Evolutionary conservation across 2,329 filamentous ascomycete genomes (phyloP).

Genomic region (Annulohypoxylon truncatum): DNA sequence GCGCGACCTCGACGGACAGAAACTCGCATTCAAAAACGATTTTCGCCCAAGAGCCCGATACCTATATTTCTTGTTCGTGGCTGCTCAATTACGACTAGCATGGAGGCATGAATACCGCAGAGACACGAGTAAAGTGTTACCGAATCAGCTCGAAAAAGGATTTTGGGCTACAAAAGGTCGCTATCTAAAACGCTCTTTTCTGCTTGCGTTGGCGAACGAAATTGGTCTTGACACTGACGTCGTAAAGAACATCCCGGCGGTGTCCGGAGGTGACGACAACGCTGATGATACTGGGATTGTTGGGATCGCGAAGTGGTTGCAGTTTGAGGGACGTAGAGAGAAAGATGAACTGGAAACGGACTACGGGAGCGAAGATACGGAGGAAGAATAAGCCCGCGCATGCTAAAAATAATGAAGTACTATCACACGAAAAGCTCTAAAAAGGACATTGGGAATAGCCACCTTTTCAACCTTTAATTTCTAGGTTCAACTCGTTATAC

Average conservation of each 20-base stretch:
- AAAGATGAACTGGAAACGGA: too few relatives aligned
- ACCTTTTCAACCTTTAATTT: too few relatives aligned
- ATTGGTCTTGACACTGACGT: conserved; percentile 12
- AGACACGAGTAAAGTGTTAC: not conserved
- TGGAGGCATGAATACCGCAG: conserved; percentile 9
- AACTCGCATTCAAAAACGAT: conserved; percentile 16
- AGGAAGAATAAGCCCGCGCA: too few relatives aligned
- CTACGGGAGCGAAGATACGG: too few relatives aligned
- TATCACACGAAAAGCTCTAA: too few relatives aligned
- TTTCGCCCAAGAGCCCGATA: conserved; percentile 16
- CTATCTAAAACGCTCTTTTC: conserved; percentile 19
- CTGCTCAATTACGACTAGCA: conserved; percentile 8
- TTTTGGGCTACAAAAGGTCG: conserved; percentile 16
- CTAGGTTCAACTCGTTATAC: too few relatives aligned
- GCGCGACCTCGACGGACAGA: not conserved
- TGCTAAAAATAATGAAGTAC: too few relatives aligned
- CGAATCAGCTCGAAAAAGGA: not conserved
- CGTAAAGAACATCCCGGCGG: conserved; percentile 3
- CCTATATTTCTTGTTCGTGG: conserved; percentile 13
- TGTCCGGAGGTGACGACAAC: conserved; percentile 5
- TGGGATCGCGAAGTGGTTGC: too few relatives aligned
- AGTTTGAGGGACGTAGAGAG: too few relatives aligned
- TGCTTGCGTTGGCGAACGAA: conserved; percentile 21
- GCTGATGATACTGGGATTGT: conserved; percentile 1
- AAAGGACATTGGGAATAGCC: too few relatives aligned